Evolutionary conservation across 441 rosid species (phyloP), one percentile per base, ranked within the genome.

Genomic region (Melastoma candidum): DNA sequence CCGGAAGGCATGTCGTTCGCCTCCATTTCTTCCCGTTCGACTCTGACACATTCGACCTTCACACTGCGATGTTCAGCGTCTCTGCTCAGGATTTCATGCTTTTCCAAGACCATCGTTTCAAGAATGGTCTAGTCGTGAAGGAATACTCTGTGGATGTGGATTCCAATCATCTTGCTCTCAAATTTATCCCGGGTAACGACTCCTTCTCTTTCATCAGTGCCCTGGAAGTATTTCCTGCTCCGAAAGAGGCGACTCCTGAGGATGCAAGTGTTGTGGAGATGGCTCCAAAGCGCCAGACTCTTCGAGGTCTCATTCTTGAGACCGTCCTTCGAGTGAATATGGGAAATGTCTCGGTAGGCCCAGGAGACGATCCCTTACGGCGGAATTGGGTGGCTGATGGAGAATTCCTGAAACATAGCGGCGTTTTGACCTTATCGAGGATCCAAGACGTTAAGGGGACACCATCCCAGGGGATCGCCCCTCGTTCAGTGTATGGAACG

Each of bases 191-290:
- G 25, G 25, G 47, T 7, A 27, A 47, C 3, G 63, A 46, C 29
- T 87, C 96, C 1, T 65, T 81, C 14, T 93, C 95, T 3, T 90
- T 80, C 60, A 25, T 90, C 8, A 90, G 82, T 44, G 96, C 95
- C 3, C 58, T 90, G 62, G 98, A 90, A 69, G 77, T 87, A 26
- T 64, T 83, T 52, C 74, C 77, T 4, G 78, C 87, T 52, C 96
- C 96, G 6, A 77, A 58, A 29, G 67, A 63, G 56, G 57, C 87
- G 47, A 63, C 83, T 51, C 95, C 96, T 4, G 43, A 59, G 44
- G 71, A 72, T 47, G 83, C 77, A 10, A 58, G 45, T 39, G 36
- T 65, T 4, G 47, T 79, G 4, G 73, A 65, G 55, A 50, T 59
- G 11, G 74, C 32, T 1, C 14, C 32, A 9, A 39, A 7, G 2